Evolutionary conservation across 2,329 filamentous ascomycete species (phyloP), one percentile per base, ranked within the genome.

Genomic region (Penicillium polonicum): DNA sequence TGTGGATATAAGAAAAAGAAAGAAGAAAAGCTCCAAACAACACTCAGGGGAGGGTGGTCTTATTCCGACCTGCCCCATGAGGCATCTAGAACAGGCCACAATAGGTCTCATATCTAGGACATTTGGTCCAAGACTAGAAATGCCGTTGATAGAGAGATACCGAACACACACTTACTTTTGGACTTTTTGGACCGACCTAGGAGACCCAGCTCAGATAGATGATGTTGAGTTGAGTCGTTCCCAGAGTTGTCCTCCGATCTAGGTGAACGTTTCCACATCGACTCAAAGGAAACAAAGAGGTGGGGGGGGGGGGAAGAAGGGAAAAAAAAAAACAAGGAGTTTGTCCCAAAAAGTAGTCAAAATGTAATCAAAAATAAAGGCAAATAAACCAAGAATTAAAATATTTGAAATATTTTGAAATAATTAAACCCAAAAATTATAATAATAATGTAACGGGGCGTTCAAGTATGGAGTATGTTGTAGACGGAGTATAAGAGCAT

Each of bases 231-330:
- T 58, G 71, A 70, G 68, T 75, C 70, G 61, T 60, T 73, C 66
- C 71, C 72, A 68, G 72, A 66, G 61, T 68, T 69, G 61, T 70
- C 68, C 66, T 76, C 72, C 63, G 70, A 72, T 73, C 71, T 74
- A 69, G 73, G 68, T 57, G 73, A 72, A 50, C 72, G 71, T 70
- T 76, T 76, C 74, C 74, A 76, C 74, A 76, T 76, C 67, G 68
- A 60, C 46, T 56, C 61, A 59, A 35, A 35, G 55, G 48, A 51
- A 56, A 58, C 56, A 44, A 50, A 59, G 60, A 62, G 55, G 58
- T 55, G 60, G 60, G 57, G 60, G 60, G 60, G 57, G 60, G 48
- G 48, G 45, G 36, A 38, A 7, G 52, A 29, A n/a, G 21, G 33
- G 59, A 48, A 59, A 48, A 29, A 53, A 41, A 50, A 46, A 43